Base-by-base conservation (phyloP, 176 grass and related monocot genomes). In the Phyllostachys edulis region DNA sequence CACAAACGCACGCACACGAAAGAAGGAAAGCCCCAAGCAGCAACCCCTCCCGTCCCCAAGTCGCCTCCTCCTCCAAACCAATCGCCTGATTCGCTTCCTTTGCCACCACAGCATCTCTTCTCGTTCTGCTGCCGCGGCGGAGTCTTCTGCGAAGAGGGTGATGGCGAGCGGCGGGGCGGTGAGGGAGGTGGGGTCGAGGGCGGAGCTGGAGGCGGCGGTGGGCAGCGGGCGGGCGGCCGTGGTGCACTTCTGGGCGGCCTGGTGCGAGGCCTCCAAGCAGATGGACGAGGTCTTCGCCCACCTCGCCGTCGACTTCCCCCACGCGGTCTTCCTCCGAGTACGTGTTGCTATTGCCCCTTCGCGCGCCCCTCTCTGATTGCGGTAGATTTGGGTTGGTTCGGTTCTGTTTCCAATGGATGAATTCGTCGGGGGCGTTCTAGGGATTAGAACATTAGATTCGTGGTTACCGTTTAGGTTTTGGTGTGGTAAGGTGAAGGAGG, bases 221-320 rank as follows among this genome's bases (percentile, higher is more conserved):
- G 81, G 49, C 32, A 88, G 91, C 17, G 86, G 67, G 29, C 66
- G 76, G 20, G 78, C 90, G 10, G 91, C 94, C 17, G 77, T 88
- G 36, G 82, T 99, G 73, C 93, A 99, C 77, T 99, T 99, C 88
- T 99, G 96, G 96, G 93, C 96, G 11, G 60, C 77, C 6, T 99
- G 96, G 96, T 99, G 96, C 88, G 96, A 92, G 77, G 93, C 93
- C 50, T 99, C 96, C 77, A 99, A 99, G 86, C 96, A 96, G 91
- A 99, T 99, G 96, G 93, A 99, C 65, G 91, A 96, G 91, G 90
- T 99, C 80, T 96, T 96, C 88, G 82, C 93, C 27, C 93, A 94
- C 83, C 91, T 99, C 83, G 93, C 96, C 80, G 69, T 92, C 37
- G 96, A 99, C 56, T 90, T 89, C 87, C 91, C 96, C 27, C 87